These are phyloP conservation scores for Hypoxylon rickii DNA, from an alignment of 495 filamentous ascomycete genomes.

Conservation along the genomic window DNA sequence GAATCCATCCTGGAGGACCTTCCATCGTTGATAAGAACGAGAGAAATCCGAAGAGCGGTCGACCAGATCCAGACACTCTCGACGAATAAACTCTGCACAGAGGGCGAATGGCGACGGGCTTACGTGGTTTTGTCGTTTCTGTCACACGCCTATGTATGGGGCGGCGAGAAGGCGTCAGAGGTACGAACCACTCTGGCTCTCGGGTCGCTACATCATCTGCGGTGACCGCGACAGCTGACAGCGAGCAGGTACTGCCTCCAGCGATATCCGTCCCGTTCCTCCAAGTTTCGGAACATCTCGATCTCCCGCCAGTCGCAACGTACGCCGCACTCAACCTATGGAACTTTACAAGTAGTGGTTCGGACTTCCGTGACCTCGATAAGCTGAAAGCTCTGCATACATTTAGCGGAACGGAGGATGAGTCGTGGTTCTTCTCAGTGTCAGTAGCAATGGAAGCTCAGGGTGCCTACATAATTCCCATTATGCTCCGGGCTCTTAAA, in stretches of 20 bases:
- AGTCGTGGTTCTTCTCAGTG: conserved; percentile 97
- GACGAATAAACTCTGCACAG: conserved; percentile 70
- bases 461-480: conserved; percentile 78
- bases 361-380: conserved; percentile 68
- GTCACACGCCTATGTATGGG: conserved; percentile 87
- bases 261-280: conserved; percentile 81
- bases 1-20: conserved; percentile 78
- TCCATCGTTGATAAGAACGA: conserved; percentile 77
- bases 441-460: conserved; percentile 91
- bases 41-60: conserved; percentile 70
- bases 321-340: conserved; percentile 88
- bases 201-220: background rate
- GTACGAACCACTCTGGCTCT: conserved; percentile 17
- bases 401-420: conserved; percentile 88
- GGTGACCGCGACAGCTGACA: conserved; percentile 7
- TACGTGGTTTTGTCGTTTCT: conserved; percentile 85
- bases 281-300: conserved; percentile 72
- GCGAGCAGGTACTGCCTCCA: conserved; percentile 64
- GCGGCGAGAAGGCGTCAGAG: conserved; percentile 40
- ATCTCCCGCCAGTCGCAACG: conserved; percentile 86
- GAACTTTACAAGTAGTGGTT: conserved; percentile 79
- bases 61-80: conserved; percentile 77
- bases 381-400: conserved; percentile 79
- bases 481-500: conserved; percentile 77
- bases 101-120: conserved; percentile 86